Conservation (phyloP, 208 protist species). For the Leishmania mexicana region DNA sequence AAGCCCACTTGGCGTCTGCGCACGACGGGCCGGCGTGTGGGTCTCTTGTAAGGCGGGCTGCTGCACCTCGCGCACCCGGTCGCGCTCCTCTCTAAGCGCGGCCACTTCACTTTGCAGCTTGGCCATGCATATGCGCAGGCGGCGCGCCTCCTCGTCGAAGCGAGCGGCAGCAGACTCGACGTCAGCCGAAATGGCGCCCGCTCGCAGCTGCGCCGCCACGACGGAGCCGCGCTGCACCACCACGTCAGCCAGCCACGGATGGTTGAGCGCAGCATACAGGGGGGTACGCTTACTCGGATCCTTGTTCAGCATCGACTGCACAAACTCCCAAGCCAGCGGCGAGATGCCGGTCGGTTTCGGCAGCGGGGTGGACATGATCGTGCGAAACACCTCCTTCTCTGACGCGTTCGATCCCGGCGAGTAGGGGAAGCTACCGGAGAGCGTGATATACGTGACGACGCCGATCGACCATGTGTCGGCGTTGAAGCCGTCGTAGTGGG, state of each 20-base stretch:
- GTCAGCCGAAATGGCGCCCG: constrained; percentile 43
- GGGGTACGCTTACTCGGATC: constrained; percentile 90
- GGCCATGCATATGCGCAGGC: constrained; percentile 74
- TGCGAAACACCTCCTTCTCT: constrained; percentile 92
- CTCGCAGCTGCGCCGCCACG: constrained; percentile 61
- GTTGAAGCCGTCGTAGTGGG: constrained; percentile 93
- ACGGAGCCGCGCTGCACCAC: constrained; percentile 73
- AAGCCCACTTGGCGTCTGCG: constrained; percentile 60
- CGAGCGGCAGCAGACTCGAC: constrained; percentile 60
- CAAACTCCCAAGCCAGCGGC: constrained; percentile 66
- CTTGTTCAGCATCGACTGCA: constrained; percentile 88
- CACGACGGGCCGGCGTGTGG: constrained; percentile 59
- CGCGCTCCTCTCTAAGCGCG: constrained; percentile 61
- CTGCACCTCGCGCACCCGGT: constrained; percentile 37
- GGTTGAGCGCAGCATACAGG: constrained; percentile 80
- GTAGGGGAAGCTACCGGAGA: constrained; percentile 97
- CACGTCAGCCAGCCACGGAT: constrained; percentile 90
- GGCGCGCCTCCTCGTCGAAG: constrained; percentile 80
- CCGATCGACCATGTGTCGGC: constrained; percentile 97
- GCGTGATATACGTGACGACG: constrained; percentile 97
- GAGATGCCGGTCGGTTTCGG: constrained; percentile 77
- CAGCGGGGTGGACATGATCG: constrained; percentile 88
- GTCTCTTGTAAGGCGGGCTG: constrained; percentile 25
- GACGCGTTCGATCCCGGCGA: constrained; percentile 82
- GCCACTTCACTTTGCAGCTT: constrained; percentile 72